These are phyloP conservation scores for Phyllosticta citribraziliensis DNA, from an alignment of 2,329 filamentous ascomycete species.

Conservation along the genomic window DNA sequence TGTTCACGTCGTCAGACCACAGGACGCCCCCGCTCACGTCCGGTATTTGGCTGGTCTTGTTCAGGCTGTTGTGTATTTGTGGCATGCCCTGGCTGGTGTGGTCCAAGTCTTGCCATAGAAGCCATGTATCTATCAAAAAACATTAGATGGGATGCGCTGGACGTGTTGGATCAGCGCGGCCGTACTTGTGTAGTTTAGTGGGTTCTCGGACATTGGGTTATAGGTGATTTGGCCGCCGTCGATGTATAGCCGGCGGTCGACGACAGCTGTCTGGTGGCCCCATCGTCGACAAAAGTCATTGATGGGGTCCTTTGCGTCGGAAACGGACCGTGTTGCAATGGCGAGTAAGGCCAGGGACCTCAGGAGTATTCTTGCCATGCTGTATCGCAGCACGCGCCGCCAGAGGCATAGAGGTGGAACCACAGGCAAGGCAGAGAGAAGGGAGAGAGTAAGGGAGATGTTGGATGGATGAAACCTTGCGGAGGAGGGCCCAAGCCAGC, in stretches of 20 bases:
- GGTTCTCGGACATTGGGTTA: slow-evolving; percentile 39
- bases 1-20: slow-evolving; percentile 54
- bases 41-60: slow-evolving; percentile 50
- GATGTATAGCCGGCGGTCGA: slow-evolving; percentile 52
- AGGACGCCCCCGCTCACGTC: slow-evolving; percentile 39
- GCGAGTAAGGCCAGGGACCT: slow-evolving; percentile 20
- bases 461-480: background rate
- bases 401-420: slow-evolving; percentile 15
- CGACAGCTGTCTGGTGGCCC: slow-evolving; percentile 51
- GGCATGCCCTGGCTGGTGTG: slow-evolving; percentile 36
- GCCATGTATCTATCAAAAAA: slow-evolving; percentile 37
- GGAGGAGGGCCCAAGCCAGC: background rate
- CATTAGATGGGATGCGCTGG: slow-evolving; percentile 12
- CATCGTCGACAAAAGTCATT: slow-evolving; percentile 39
- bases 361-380: slow-evolving; percentile 23
- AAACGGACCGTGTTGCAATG: slow-evolving; percentile 19
- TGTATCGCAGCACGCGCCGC: slow-evolving; percentile 15
- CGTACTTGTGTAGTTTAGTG: slow-evolving; percentile 49
- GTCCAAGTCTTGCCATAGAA: slow-evolving; percentile 50
- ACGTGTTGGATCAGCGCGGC: background rate
- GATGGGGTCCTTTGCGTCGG: slow-evolving; percentile 38
- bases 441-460: background rate
- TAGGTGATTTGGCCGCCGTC: slow-evolving; percentile 52
- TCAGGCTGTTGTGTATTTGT: slow-evolving; percentile 46
- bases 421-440: slow-evolving; percentile 2